These are phyloP conservation scores for Trichosporon asahii DNA, from an alignment of 1,284 basidiomycete species.

Conservation along the genomic window DNA sequence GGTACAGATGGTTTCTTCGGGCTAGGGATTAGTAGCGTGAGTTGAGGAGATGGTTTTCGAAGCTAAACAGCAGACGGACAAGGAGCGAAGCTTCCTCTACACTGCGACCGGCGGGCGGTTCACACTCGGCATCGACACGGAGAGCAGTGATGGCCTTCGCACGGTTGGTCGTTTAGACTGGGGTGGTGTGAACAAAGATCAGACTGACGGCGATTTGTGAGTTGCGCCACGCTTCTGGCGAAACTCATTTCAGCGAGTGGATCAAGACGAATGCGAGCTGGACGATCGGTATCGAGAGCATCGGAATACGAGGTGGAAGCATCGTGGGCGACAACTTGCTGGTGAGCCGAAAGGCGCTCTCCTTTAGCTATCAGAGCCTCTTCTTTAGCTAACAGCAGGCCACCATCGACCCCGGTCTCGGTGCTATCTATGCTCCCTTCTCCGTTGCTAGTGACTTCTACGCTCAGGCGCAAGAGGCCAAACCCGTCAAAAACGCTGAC, in stretches of 20 bases:
- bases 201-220: conserved; percentile 43
- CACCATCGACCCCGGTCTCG: conserved; percentile 44
- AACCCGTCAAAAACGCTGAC: background rate
- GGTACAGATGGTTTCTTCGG: conserved; percentile 40
- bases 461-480: conserved; percentile 26
- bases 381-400: conserved; percentile 28
- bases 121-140: conserved; percentile 42
- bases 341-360: background rate
- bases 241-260: conserved; percentile 41
- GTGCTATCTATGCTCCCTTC: conserved; percentile 41
- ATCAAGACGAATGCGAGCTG: conserved; percentile 33
- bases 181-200: conserved; percentile 40
- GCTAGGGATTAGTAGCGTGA: conserved; percentile 42
- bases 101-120: conserved; percentile 6
- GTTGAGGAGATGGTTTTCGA: too few relatives aligned
- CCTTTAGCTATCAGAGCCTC: too few relatives aligned
- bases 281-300: conserved; percentile 33
- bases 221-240: conserved; percentile 8
- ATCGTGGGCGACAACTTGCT: background rate
- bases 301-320: conserved; percentile 30
- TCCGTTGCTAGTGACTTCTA: conserved; percentile 36
- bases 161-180: conserved; percentile 43
- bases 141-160: conserved; percentile 3
- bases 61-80: conserved; percentile 10
- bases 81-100: conserved; percentile 7